A percentile compares a stretch with the other conserved stretches of the same genome.
phyloP scores from a whole-genome alignment of 192 early-diverging fungal genomes.

The Entomortierella chlamydospora region DNA sequence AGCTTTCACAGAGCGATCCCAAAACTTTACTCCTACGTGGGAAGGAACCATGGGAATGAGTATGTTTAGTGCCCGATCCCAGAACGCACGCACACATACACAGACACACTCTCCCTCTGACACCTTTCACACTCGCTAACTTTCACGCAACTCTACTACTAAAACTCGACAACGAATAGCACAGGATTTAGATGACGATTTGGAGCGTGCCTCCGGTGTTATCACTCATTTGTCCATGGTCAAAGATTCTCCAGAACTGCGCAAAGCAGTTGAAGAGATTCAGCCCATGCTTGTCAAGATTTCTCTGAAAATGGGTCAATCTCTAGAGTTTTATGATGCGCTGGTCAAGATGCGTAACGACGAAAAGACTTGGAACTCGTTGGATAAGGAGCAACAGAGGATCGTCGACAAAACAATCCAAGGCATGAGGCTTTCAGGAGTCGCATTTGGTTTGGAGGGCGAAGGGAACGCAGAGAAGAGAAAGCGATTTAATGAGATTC shows the following conservation, averaged over 20 bases:
- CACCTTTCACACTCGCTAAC: too few relatives aligned
- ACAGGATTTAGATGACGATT: slow-evolving; percentile 60
- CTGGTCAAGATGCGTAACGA: slow-evolving; percentile 55
- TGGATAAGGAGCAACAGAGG: slow-evolving; percentile 63
- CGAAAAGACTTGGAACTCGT: slow-evolving; percentile 28
- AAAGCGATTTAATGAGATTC: slow-evolving; percentile 63
- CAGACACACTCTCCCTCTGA: too few relatives aligned
- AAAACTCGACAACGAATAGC: slow-evolving; percentile 20
- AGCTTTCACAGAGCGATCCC: slow-evolving; percentile 57
- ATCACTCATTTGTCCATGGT: slow-evolving; percentile 65
- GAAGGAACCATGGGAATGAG: slow-evolving; percentile 65
- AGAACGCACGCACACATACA: too few relatives aligned
- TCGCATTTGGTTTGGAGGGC: slow-evolving; percentile 47
- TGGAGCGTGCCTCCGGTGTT: slow-evolving; percentile 62
- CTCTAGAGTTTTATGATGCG: slow-evolving; percentile 63
- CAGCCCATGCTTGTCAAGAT: slow-evolving; percentile 64
- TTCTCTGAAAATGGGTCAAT: slow-evolving; percentile 66
- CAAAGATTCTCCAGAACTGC: slow-evolving; percentile 62
- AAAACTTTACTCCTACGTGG: slow-evolving; percentile 62
- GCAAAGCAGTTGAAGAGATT: slow-evolving; percentile 60
- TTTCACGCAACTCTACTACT: not conserved
- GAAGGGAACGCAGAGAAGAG: slow-evolving; percentile 61
- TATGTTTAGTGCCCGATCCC: slow-evolving; percentile 12
- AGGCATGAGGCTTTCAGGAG: slow-evolving; percentile 62
- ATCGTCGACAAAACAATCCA: slow-evolving; percentile 61